Evolutionary conservation across 257 asterid species (phyloP).

Genomic region (Orobanche coerulescens): DNA sequence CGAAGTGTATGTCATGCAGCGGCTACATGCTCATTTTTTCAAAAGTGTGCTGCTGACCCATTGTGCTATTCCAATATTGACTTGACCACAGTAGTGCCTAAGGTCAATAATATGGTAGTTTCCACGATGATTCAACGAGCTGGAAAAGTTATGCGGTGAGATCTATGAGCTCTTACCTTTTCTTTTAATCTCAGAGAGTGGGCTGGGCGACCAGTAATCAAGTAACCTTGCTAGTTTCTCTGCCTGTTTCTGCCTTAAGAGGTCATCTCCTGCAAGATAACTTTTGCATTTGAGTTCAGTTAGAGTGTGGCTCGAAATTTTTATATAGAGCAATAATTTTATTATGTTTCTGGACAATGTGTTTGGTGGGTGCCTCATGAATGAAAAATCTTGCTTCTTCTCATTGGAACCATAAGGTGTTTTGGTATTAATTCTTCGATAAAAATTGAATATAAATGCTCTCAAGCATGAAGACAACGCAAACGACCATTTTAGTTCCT

Average conservation of each 20-base stretch:
- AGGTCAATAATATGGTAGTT: slow-evolving; percentile 60
- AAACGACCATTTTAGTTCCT: background rate
- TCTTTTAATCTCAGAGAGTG: background rate
- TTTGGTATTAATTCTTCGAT: background rate
- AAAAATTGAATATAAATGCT: slow-evolving; percentile 4
- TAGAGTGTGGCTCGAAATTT: background rate
- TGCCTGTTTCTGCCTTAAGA: slow-evolving; percentile 2
- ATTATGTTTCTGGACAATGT: background rate
- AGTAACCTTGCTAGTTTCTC: background rate
- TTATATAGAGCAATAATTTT: background rate
- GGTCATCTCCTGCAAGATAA: background rate
- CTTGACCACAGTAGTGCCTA: slow-evolving; percentile 50
- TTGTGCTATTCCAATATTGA: slow-evolving; percentile 67
- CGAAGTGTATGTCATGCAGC: slow-evolving; percentile 69
- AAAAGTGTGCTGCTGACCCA: slow-evolving; percentile 76
- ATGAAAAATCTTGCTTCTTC: background rate
- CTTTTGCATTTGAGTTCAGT: background rate
- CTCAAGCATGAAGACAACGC: background rate
- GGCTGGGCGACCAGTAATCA: background rate
- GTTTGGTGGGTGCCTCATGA: background rate
- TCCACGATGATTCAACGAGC: slow-evolving; percentile 79
- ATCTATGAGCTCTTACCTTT: slow-evolving; percentile 8
- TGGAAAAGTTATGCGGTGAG: slow-evolving; percentile 61
- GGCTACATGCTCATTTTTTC: slow-evolving; percentile 68
- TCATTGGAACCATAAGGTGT: background rate